Base-by-base conservation (phyloP, 83 land plant genomes). In the Picea abies region DNA sequence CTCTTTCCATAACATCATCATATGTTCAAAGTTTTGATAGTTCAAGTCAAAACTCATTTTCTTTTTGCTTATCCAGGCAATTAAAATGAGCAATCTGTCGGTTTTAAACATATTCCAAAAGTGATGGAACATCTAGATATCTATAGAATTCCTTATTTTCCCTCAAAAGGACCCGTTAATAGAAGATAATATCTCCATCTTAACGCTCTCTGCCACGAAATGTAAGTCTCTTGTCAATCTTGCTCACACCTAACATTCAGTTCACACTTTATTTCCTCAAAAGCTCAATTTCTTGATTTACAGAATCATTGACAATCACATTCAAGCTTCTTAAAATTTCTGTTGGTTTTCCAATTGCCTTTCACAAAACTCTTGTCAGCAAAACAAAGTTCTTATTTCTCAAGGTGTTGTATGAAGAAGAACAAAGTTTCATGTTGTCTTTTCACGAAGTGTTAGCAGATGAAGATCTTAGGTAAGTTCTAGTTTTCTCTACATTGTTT, bases 241-340 rank as follows among this genome's bases (percentile, higher is more conserved):
- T 84, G 98, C 80, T 96, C 98, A 81, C 99, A 98, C 99, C 95
- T 98, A 17, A 98, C 99, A 89, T 83, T 85, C 25, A 99, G 99
- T 64, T 96, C 99, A 86, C 96, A 96, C 88, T 98, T 96, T 80
- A 98, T 96, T 81, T 98, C 99, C 99, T 97, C 87, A 79, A 98
- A 11, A 98, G 93, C 82, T 92, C 94, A 88, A 98, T 90, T 72
- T 96, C 99, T 78, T 93, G 93, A 83, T 89, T 91, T 69, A 88
- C 83, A 83, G 88, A 80, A 88, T 92, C 93, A 3, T 96, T 99
- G 84, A 96, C 99, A 97, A 98, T 84, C 82, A 93, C 91, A 84
- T 92, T 94, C 72, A 98, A 69, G 76, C 88, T 98, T 60, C 85
- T 79, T 62, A 98, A 75, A 39, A 94, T 92, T 56, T 98, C 99